Conservation (phyloP, 2,329 filamentous ascomycete species). For the Claviceps digitariae region DNA sequence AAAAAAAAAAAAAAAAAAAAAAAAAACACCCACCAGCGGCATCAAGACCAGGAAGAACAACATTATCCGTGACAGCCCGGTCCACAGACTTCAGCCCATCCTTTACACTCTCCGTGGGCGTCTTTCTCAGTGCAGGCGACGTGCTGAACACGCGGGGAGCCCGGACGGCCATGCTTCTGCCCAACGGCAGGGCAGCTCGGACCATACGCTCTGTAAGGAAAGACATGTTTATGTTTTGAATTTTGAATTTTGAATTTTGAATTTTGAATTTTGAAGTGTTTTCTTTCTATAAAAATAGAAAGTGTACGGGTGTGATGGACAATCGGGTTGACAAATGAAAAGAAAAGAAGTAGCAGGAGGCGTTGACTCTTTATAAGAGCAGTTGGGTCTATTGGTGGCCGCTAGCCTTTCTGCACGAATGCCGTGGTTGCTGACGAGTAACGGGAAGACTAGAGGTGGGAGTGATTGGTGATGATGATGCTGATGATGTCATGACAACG, state of each 20-base stretch:
- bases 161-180: conserved; percentile 24
- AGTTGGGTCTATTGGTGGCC: neutral
- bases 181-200: conserved; percentile 28
- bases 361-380: neutral
- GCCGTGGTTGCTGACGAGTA: neutral
- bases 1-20: neutral
- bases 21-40: conserved; percentile 32
- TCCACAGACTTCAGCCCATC: conserved; percentile 47
- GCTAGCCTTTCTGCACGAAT: neutral
- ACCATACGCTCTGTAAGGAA: conserved; percentile 34
- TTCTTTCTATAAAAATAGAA: no score
- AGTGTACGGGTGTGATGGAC: neutral
- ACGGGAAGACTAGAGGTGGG: neutral
- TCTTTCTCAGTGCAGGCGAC: conserved; percentile 30
- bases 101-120: conserved; percentile 40
- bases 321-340: neutral
- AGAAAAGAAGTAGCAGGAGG: neutral
- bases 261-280: neutral
- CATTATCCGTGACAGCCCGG: conserved; percentile 44
- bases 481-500: conserved; percentile 6
- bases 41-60: conserved; percentile 50
- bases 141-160: conserved; percentile 38
- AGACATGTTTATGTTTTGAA: conserved; percentile 28
- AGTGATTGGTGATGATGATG: neutral
- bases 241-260: neutral